Evolutionary conservation across 768 basidiomycete genomes (phyloP).

Genomic region (Panaeolus cyanescens): DNA sequence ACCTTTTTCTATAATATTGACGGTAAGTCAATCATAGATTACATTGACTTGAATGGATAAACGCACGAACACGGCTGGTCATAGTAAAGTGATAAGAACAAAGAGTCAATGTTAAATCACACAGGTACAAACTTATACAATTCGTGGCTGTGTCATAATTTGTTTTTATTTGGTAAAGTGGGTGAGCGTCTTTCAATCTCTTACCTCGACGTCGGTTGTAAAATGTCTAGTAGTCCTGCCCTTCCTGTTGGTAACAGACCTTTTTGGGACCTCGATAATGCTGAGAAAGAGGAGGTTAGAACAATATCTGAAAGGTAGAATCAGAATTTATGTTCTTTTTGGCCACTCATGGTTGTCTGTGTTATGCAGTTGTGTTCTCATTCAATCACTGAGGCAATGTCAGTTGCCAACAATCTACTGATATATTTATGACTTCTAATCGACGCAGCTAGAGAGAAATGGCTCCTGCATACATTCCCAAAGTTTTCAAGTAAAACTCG

Average conservation of each 20-base stretch:
- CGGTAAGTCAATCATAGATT: slow-evolving; percentile 8
- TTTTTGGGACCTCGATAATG: slow-evolving; percentile 58
- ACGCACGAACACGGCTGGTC: slow-evolving; percentile 70
- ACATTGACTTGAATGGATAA: background rate
- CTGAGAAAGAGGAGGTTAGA: slow-evolving; percentile 46
- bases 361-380: slow-evolving; percentile 55
- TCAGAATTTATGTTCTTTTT: background rate
- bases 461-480: slow-evolving; percentile 67
- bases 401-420: slow-evolving; percentile 21
- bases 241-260: slow-evolving; percentile 60
- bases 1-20: slow-evolving; percentile 60
- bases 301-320: slow-evolving; percentile 59
- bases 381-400: slow-evolving; percentile 75
- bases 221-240: slow-evolving; percentile 6
- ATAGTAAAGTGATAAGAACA: slow-evolving; percentile 23
- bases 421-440: background rate
- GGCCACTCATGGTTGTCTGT: slow-evolving; percentile 1
- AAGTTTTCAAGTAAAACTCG: slow-evolving; percentile 71
- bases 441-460: slow-evolving; percentile 66
- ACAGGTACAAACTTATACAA: background rate
- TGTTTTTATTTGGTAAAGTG: background rate
- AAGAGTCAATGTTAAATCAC: background rate
- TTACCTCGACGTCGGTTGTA: too few relatives aligned
- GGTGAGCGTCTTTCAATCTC: background rate
- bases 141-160: background rate